Evolutionary conservation across 2,329 filamentous ascomycete genomes (phyloP), one percentile per base, ranked within the genome.

Genomic region (Aspergillus fructus): DNA sequence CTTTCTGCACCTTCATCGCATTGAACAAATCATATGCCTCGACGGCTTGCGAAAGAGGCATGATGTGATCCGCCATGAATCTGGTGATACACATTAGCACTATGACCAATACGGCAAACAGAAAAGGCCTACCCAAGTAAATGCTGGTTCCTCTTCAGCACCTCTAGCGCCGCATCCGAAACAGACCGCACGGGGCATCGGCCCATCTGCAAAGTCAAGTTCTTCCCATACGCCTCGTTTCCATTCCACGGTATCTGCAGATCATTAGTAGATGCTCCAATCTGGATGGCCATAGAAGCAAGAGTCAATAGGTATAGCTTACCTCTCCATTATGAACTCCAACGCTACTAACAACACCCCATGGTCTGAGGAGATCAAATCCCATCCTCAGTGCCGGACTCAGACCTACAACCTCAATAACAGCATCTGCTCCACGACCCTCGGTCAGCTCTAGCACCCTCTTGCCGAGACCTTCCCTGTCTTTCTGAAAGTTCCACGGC

Each of bases 381-480:
- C 84, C 89, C 37, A 86, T 89, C 66, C 81, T 83, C 68, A 92
- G 73, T 2, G 89, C 89, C 39, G 86, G 83, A 53, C 85, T 86
- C 59, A 88, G 75, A 0, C 89, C 89, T 24, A 92, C 89, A 6
- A 90, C 88, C 72, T 93, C 89, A 64, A 96, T 86, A 2, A 94
- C 86, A 17, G 90, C 86, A 75, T 97, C 93, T 13, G 92, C 92
- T 6, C 93, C 93, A 40, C 93, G 82, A 7, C 91, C 91, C 15
- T 89, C 81, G 0, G 91, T 94, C 48, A 88, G 83, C 64, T 90
- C 88, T 68, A 86, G 86, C 53, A 96, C 86, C 53, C 88, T 83
- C 64, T 83, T 80, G 55, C 86, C 76, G 71, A 96, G 81, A 3
- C 81, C 85, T 40, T 87, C 84, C 48, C 81, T 81, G 59, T 90